Evolutionary conservation across 306 rosid species (phyloP).

Genomic region (Prunus persica): DNA sequence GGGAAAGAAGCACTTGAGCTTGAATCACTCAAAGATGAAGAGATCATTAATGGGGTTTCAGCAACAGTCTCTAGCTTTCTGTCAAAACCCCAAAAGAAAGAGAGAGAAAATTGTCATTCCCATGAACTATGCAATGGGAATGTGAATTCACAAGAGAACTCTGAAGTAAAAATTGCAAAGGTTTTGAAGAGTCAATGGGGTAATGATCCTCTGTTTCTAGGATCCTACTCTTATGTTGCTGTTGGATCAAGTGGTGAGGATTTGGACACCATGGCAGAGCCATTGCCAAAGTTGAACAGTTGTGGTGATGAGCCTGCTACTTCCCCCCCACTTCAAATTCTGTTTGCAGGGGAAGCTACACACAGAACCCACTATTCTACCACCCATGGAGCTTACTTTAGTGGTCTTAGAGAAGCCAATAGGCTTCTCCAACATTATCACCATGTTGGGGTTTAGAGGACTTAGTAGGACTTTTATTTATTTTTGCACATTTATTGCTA

Average conservation of each 20-base stretch:
- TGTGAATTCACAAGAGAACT: conserved; percentile 27
- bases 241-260: conserved; percentile 93
- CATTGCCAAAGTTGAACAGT: conserved; percentile 57
- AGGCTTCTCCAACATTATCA: conserved; percentile 90
- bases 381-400: conserved; percentile 96
- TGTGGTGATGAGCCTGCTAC: conserved; percentile 5
- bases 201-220: conserved; percentile 75
- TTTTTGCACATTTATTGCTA: conserved; percentile 41
- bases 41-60: conserved; percentile 67
- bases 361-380: conserved; percentile 98
- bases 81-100: conserved; percentile 25
- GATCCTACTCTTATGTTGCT: conserved; percentile 80
- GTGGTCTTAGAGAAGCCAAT: conserved; percentile 96
- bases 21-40: conserved; percentile 67
- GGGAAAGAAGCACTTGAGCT: conserved; percentile 85
- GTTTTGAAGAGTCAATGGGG: conserved; percentile 84
- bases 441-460: conserved; percentile 53
- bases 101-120: conserved; percentile 15
- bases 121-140: conserved; percentile 42
- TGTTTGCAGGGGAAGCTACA: conserved; percentile 98
- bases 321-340: conserved; percentile 67
- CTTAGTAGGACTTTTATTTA: conserved; percentile 17
- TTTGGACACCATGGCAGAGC: conserved; percentile 82
- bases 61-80: conserved; percentile 55
- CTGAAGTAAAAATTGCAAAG: conserved; percentile 45